Evolutionary conservation across 352 stramenopile genomes (phyloP).

Genomic region (Pythium angustatum): DNA sequence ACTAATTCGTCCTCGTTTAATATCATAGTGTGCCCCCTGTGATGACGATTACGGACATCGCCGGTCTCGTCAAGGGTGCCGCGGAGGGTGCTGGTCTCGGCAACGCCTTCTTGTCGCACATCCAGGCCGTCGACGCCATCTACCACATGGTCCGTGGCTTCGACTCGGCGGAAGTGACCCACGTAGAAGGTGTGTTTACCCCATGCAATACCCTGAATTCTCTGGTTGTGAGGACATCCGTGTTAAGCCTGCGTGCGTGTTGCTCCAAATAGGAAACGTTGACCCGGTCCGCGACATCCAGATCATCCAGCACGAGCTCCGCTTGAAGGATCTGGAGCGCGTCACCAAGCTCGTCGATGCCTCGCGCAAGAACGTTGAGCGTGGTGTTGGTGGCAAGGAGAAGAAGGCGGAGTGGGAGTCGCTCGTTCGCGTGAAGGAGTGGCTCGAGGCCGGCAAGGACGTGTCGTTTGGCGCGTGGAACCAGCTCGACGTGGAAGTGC

Average conservation of each 20-base stretch:
- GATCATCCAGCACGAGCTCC: slow-evolving; percentile 97
- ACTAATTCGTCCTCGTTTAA: neutral
- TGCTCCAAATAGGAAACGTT: too few species aligned
- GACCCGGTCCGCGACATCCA: slow-evolving; percentile 97
- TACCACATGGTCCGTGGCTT: slow-evolving; percentile 96
- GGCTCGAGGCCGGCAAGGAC: slow-evolving; percentile 87
- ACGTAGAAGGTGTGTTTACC: slow-evolving; percentile 95
- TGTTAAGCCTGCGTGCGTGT: too few species aligned
- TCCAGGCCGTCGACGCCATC: slow-evolving; percentile 83
- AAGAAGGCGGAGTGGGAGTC: slow-evolving; percentile 64
- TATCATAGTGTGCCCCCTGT: neutral
- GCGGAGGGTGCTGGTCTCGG: slow-evolving; percentile 80
- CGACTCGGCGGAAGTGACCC: slow-evolving; percentile 97
- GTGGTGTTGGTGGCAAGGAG: too few species aligned
- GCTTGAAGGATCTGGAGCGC: slow-evolving; percentile 88
- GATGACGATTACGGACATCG: slow-evolving; percentile 95
- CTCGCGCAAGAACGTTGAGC: slow-evolving; percentile 65
- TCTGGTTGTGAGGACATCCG: too few species aligned
- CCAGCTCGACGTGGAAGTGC: slow-evolving; percentile 83
- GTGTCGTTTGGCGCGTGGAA: slow-evolving; percentile 56
- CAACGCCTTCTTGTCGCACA: slow-evolving; percentile 90
- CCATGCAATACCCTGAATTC: too few species aligned
- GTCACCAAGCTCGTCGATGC: slow-evolving; percentile 69
- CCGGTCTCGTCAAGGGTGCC: slow-evolving; percentile 78
- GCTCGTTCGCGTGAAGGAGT: slow-evolving; percentile 62